phyloP scores from a whole-genome alignment of 2,329 filamentous ascomycete species.

The Coniochaeta sp. region DNA sequence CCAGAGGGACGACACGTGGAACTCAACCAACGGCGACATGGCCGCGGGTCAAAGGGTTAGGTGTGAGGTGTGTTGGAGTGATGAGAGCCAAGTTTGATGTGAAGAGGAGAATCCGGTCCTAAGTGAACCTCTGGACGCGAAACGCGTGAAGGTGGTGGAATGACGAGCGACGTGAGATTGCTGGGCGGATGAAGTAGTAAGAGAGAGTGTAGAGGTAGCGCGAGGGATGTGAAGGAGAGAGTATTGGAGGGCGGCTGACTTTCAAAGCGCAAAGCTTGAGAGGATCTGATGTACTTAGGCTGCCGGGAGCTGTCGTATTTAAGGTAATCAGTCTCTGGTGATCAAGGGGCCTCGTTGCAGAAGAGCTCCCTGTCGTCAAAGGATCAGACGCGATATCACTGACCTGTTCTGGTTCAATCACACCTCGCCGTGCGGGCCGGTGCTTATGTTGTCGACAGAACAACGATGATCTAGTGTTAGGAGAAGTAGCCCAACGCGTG shows the following conservation, averaged over 20 bases:
- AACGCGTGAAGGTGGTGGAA: not conserved
- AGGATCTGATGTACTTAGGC: not conserved
- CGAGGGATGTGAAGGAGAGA: too few relatives aligned
- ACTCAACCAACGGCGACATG: not conserved
- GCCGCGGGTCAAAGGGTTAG: not conserved
- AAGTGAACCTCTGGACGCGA: not conserved
- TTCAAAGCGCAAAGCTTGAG: not conserved
- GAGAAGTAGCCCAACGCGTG: not conserved
- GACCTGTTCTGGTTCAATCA: too few relatives aligned
- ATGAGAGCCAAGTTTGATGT: not conserved
- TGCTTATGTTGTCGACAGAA: not conserved
- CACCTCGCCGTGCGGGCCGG: not conserved
- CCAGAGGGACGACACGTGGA: not conserved
- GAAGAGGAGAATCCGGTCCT: not conserved
- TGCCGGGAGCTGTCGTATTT: not conserved
- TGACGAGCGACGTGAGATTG: not conserved
- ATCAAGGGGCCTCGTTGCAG: not conserved
- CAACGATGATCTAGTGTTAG: not conserved
- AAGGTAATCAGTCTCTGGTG: too few relatives aligned
- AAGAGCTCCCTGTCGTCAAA: not conserved
- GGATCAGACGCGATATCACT: too few relatives aligned
- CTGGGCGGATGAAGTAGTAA: not conserved
- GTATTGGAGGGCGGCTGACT: not conserved
- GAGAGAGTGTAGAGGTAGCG: not conserved
- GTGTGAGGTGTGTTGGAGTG: not conserved